Conservation (phyloP, 2,329 filamentous ascomycete species). For the Akanthomyces dipterigenus region DNA sequence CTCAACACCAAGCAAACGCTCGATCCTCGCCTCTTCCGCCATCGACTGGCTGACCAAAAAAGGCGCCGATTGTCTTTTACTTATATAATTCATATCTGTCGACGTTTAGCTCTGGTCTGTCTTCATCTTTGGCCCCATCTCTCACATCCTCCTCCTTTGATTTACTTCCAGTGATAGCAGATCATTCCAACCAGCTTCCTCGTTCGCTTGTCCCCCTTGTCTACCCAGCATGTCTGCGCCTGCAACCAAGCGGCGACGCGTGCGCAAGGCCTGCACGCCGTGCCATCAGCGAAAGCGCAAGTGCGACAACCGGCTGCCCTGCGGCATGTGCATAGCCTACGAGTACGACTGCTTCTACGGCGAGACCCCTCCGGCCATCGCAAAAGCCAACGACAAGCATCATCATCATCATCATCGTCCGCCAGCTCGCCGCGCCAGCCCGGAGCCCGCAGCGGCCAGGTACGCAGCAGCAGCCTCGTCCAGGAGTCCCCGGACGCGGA, state of each 20-base stretch:
- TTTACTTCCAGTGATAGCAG: no score
- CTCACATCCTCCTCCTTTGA: no score
- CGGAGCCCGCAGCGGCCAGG: not conserved
- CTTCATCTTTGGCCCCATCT: no score
- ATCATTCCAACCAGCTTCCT: no score
- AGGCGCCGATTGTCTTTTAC: no score
- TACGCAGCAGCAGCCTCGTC: not conserved
- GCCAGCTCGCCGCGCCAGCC: not conserved
- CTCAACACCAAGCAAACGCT: not conserved
- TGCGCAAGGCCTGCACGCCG: slow-evolving; percentile 18
- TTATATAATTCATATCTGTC: no score
- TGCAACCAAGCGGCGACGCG: slow-evolving; percentile 16
- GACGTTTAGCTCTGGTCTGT: no score
- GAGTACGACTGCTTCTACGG: slow-evolving; percentile 18
- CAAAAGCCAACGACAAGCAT: not conserved
- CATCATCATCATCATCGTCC: not conserved
- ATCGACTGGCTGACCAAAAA: no score
- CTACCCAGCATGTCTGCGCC: slow-evolving; percentile 12
- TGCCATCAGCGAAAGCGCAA: slow-evolving; percentile 21
- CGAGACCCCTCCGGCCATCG: not conserved
- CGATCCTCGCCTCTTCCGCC: not conserved
- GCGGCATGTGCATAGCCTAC: slow-evolving; percentile 18
- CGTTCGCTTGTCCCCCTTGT: not conserved
- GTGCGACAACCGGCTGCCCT: slow-evolving; percentile 18
- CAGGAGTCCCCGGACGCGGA: not conserved